Conservation (phyloP, 225 moss, liverwort and hornwort genomes). For the Pseudoscleropodium purum region DNA sequence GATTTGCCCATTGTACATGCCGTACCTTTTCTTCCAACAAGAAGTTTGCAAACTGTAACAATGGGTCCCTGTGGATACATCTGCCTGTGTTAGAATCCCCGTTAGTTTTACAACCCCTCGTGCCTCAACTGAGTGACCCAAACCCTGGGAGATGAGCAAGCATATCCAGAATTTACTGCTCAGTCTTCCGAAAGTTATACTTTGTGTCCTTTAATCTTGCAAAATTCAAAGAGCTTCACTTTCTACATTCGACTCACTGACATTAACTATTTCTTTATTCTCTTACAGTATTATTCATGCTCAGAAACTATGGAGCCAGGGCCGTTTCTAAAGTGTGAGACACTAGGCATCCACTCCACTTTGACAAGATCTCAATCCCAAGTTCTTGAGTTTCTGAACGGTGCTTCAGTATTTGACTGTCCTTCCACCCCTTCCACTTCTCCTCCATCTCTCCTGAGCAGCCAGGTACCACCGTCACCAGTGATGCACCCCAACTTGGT, state of each 20-base stretch:
- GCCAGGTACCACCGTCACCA: background rate
- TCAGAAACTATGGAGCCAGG: background rate
- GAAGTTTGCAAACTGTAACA: background rate
- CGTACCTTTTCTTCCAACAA: background rate
- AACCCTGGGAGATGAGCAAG: background rate
- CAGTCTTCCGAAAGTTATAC: background rate
- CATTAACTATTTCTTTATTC: background rate
- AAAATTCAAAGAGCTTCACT: background rate
- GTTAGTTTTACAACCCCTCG: background rate
- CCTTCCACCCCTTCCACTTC: background rate
- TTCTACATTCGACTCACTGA: background rate
- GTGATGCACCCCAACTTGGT: conserved; percentile 46
- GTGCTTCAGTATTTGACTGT: background rate
- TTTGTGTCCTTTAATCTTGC: background rate
- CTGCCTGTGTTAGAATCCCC: background rate
- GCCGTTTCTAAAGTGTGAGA: background rate
- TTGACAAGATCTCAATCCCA: conserved; percentile 9
- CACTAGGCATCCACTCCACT: background rate
- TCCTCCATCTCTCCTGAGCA: background rate
- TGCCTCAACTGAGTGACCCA: background rate
- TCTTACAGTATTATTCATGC: background rate
- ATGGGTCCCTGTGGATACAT: no score
- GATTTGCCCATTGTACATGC: background rate
- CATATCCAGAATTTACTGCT: background rate
- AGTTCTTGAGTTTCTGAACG: conserved; percentile 7